Evolutionary conservation across 306 rosid genomes (phyloP).

Genomic region (Rosa chinensis): DNA sequence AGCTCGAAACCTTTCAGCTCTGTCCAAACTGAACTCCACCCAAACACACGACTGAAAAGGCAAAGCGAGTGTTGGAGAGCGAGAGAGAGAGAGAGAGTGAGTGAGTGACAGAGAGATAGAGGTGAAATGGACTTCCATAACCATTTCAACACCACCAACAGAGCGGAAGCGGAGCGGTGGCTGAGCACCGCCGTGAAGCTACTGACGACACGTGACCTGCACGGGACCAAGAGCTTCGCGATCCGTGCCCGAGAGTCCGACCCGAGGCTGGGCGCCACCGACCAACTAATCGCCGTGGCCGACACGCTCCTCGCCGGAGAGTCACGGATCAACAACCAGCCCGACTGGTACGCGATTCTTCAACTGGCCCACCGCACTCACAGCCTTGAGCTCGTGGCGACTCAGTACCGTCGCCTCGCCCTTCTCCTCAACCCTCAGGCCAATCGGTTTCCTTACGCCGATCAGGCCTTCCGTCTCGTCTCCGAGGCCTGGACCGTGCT

Average conservation of each 20-base stretch:
- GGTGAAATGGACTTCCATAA: conserved; percentile 4
- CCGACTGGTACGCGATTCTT: conserved; percentile 66
- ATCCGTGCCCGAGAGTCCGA: conserved; percentile 84
- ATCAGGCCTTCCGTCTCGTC: conserved; percentile 66
- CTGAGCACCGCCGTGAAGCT: conserved; percentile 76
- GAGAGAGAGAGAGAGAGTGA: not conserved
- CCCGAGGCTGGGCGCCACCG: conserved; percentile 66
- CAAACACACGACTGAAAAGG: no score
- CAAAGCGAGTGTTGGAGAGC: not conserved
- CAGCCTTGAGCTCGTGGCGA: conserved; percentile 64
- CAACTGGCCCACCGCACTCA: conserved; percentile 61
- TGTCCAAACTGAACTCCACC: not conserved
- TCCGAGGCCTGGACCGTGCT: conserved; percentile 82
- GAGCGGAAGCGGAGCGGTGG: conserved; percentile 89
- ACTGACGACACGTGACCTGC: conserved; percentile 68
- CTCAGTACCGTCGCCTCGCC: conserved; percentile 74
- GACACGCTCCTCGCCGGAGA: conserved; percentile 75
- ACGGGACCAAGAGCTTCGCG: conserved; percentile 76
- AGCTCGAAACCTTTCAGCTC: not conserved
- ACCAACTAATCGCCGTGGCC: conserved; percentile 65
- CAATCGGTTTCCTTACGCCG: conserved; percentile 56
- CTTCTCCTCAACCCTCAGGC: conserved; percentile 61
- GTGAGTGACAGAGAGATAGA: not conserved
- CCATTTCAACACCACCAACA: conserved; percentile 30
- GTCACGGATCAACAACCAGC: conserved; percentile 51